Evolutionary conservation across 345 rosid species (phyloP), one percentile per base, ranked within the genome.

Genomic region (Balakata baccata): DNA sequence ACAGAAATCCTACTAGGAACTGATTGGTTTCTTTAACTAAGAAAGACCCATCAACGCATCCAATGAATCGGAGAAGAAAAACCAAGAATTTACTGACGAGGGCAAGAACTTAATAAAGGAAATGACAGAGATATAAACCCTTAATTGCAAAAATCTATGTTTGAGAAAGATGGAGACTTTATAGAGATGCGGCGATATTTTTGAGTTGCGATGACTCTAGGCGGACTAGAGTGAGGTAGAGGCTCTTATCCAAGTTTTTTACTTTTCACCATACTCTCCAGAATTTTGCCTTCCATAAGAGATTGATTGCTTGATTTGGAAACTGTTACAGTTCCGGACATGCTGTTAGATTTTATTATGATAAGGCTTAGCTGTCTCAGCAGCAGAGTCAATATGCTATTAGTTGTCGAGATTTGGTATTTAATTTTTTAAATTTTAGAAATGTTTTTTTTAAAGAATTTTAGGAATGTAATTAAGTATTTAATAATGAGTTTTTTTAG

Each of bases 21-120:
- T 45, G 39, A 66, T 13, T 29, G 16, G 10, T 64, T 41, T 41
- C 51, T 41, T 43, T 65, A 65, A 54, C 37, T 51, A 66, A 29
- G 46, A 45, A 65, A 74, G 57, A 74, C 66, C 71, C 61, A 68
- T 46, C 7, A 49, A n/a, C 68, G 43, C 7, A n/a, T 29, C 11
- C 34, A 16, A 8, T 7, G 43, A 57, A 59, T 47, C 3, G 22
- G 20, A 68, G 66, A n/a, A 16, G 68, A 34, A 64, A 54, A 64
- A 16, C 23, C 5, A 7, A 18, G 12, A 70, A 65, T 13, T 69
- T 6, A 8, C 8, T 39, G 52, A 29, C 18, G 39, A 34, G 12
- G 37, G 22, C 13, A 69, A 45, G 64, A 62, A 25, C 9, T 53
- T 6, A 45, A 54, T 4, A 14, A n/a, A 34, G 39, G 54, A 70